phyloP scores from a whole-genome alignment of 257 asterid species.

The Linderniella brevidens region DNA sequence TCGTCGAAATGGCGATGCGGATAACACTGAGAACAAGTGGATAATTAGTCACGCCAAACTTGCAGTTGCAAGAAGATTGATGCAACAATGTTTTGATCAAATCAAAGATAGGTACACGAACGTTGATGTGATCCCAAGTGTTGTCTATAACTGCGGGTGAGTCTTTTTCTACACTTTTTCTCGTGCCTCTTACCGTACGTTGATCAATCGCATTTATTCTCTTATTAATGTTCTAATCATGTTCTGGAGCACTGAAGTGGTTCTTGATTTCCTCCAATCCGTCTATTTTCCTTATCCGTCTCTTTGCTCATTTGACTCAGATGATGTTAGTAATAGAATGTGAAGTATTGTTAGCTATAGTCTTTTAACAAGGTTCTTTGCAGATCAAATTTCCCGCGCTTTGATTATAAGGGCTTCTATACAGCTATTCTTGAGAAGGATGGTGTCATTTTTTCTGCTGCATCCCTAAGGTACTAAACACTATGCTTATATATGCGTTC shows the following conservation, averaged over 20 bases:
- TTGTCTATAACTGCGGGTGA: slow-evolving; percentile 42
- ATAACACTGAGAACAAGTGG: slow-evolving; percentile 16
- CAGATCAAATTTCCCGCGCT: slow-evolving; percentile 37
- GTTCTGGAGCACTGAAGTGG: background rate
- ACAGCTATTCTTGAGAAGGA: slow-evolving; percentile 41
- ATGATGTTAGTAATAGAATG: too few species aligned
- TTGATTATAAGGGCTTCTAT: slow-evolving; percentile 28
- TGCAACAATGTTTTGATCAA: slow-evolving; percentile 40
- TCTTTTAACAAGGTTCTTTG: slow-evolving; percentile 4
- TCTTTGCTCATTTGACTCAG: background rate
- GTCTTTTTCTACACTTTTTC: background rate
- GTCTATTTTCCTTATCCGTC: background rate
- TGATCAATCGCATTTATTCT: too few species aligned
- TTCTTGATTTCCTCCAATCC: too few species aligned
- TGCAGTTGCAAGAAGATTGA: slow-evolving; percentile 30
- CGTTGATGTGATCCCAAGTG: slow-evolving; percentile 24
- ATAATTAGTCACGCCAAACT: slow-evolving; percentile 39
- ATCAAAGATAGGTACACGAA: slow-evolving; percentile 28
- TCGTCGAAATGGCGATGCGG: too few species aligned
- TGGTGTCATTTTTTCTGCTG: slow-evolving; percentile 43
- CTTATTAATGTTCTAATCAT: background rate
- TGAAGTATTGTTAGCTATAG: background rate
- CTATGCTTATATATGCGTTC: too few species aligned
- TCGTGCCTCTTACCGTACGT: too few species aligned
- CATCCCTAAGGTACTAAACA: slow-evolving; percentile 29